These are phyloP conservation scores for Torulaspora franciscae DNA, from an alignment of 805 yeast species.

Conservation along the genomic window DNA sequence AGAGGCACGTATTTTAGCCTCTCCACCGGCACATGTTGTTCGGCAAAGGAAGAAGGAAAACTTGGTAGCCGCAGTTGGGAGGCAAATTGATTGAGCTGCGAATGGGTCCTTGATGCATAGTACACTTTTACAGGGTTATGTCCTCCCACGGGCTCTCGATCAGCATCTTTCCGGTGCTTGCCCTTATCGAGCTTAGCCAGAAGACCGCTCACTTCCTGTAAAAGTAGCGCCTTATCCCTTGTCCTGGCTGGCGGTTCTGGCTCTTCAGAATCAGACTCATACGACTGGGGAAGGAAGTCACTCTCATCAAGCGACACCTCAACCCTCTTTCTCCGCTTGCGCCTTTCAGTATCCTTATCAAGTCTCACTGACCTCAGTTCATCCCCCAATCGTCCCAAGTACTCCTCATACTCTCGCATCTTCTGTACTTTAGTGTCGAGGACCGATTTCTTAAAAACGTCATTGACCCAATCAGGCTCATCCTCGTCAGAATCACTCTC, in stretches of 20 bases:
- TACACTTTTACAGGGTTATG: constrained; percentile 46
- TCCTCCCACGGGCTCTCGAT: constrained; percentile 19
- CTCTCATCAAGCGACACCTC: constrained; percentile 32
- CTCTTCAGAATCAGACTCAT: constrained; percentile 21
- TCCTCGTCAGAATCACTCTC: constrained; percentile 38
- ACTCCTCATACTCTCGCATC: constrained; percentile 36
- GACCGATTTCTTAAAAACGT: constrained; percentile 35
- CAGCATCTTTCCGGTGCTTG: constrained; percentile 16
- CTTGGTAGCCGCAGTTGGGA: constrained; percentile 59
- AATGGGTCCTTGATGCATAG: constrained; percentile 85
- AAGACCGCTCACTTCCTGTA: constrained; percentile 46
- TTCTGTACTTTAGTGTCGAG: constrained; percentile 24
- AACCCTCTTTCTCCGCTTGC: constrained; percentile 20
- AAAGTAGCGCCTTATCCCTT: constrained; percentile 22
- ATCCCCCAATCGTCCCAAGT: constrained; percentile 32
- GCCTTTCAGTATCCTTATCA: constrained; percentile 8
- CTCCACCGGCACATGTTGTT: constrained; percentile 38
- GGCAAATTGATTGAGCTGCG: constrained; percentile 78
- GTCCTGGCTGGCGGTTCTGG: constrained; percentile 26
- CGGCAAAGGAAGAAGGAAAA: constrained; percentile 57
- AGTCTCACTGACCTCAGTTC: constrained; percentile 7
- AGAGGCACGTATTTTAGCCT: constrained; percentile 63
- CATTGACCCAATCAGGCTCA: constrained; percentile 68
- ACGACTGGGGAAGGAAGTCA: constrained; percentile 25
- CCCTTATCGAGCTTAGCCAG: constrained; percentile 40